Base-by-base conservation (phyloP, 2,329 filamentous ascomycete species). In the Raffaelea albimanens region DNA sequence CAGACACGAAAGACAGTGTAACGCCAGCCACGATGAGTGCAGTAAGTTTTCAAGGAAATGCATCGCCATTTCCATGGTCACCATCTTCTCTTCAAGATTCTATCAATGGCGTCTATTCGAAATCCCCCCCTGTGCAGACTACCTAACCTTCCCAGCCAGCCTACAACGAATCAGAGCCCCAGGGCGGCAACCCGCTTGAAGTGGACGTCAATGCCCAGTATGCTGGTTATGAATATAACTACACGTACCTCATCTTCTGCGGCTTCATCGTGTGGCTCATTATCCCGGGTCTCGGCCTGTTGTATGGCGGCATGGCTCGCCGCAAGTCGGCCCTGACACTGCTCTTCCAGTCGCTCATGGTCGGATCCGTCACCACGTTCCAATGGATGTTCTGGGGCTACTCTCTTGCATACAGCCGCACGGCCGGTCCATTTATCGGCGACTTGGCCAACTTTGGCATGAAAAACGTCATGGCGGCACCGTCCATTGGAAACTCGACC, bases 321-420 rank as follows among this genome's bases (percentile, higher is more conserved):
- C 68, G 78, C 53, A 83, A 83, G 63, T 80, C 76, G 14, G 74
- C 78, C 5, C 65, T 83, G 23, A 65, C 78, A 3, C 65, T 83
- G 43, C 66, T 84, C 2, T 83, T 83, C 61, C 80, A 83, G 58
- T 75, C 72, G 8, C 64, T 68, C 4, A 61, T 80, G 36, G 69
- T 79, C 20, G 70, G 69, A 2, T 75, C 75, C 1, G 57, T 76
- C 3, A 75, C 70, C 55, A 75, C 78, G 44, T 58, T 80, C 43
- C 72, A 78, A 49, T 78, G 64, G 63, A 76, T 82, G 62, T 82
- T 82, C 60, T 83, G 73, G 76, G 80, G 80, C 2, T 83, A 82
- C 62, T 75, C 73, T 1, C 64, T 84, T 8, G 72, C 79, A 21
- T 83, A 82, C 59, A 78, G 75, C 2, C 68, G 76, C 45, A 73